Percentiles rank a stretch among this genome's conserved stretches.
These are phyloP conservation scores for Afroboletus lepidellus DNA, from an alignment of 1,284 basidiomycete species.

Conservation along the genomic window DNA sequence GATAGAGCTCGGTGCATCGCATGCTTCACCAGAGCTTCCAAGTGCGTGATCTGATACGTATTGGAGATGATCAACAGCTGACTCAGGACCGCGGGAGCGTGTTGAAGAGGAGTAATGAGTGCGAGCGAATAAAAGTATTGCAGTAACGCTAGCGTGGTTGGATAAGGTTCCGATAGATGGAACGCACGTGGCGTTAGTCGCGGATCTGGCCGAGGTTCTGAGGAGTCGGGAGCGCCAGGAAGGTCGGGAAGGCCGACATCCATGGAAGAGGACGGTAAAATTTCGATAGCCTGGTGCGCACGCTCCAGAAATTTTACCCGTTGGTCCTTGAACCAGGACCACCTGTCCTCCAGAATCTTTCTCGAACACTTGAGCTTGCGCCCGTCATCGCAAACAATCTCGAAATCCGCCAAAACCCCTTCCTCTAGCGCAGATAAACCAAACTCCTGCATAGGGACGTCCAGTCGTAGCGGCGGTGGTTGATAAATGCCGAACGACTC, in stretches of 20 bases:
- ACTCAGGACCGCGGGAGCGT: constrained; percentile 84
- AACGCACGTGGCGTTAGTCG: constrained; percentile 78
- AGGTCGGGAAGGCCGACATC: constrained; percentile 59
- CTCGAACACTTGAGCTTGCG: constrained; percentile 80
- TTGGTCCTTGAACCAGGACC: constrained; percentile 91
- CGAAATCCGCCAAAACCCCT: constrained; percentile 78
- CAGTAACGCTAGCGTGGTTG: constrained; percentile 83
- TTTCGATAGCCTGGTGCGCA: constrained; percentile 53
- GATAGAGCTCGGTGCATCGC: constrained; percentile 88
- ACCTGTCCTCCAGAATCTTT: constrained; percentile 79
- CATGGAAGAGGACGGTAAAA: constrained; percentile 57
- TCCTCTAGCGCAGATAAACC: constrained; percentile 81
- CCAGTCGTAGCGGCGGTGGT: constrained; percentile 70
- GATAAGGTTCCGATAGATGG: constrained; percentile 84
- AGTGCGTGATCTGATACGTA: constrained; percentile 77
- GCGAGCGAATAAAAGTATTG: constrained; percentile 92
- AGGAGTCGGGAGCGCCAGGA: constrained; percentile 44
- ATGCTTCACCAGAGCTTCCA: constrained; percentile 81
- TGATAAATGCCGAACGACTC: constrained; percentile 94
- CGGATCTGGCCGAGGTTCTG: constrained; percentile 61
- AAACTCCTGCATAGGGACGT: constrained; percentile 71
- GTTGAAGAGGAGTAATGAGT: constrained; percentile 86
- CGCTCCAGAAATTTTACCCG: constrained; percentile 54
- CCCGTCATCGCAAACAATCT: constrained; percentile 89
- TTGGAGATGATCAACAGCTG: constrained; percentile 83